Evolutionary conservation across 495 filamentous ascomycete genomes (phyloP).

Genomic region (Umbilicaria muhlenbergii): DNA sequence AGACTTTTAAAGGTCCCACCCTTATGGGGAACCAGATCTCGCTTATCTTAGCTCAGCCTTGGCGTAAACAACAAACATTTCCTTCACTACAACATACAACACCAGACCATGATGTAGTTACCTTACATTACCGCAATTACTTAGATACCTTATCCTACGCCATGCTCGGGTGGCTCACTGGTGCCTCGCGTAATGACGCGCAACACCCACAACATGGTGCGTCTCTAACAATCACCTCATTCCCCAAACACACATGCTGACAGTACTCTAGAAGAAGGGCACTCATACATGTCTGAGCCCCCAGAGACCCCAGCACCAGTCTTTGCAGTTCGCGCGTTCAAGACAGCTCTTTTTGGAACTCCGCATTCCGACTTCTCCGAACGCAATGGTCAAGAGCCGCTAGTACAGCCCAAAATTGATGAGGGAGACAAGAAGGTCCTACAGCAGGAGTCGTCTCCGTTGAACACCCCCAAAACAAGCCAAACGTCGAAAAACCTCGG

Average conservation of each 20-base stretch:
- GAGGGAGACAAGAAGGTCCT: slow-evolving; percentile 10
- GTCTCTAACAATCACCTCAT: neutral
- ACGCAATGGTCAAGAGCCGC: slow-evolving; percentile 1
- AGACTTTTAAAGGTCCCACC: too few species aligned
- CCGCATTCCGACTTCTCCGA: slow-evolving; percentile 23
- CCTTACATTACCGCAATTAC: too few species aligned
- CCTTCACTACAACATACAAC: too few species aligned
- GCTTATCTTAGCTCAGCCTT: too few species aligned
- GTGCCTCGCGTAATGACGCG: slow-evolving; percentile 9
- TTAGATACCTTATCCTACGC: too few species aligned
- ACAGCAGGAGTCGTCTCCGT: neutral
- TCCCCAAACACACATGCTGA: neutral
- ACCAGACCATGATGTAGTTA: too few species aligned
- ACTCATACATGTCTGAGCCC: slow-evolving; percentile 31
- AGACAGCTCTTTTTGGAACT: slow-evolving; percentile 80
- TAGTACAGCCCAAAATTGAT: neutral
- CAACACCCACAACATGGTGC: slow-evolving; percentile 3
- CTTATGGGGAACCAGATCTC: too few species aligned
- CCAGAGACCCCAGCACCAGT: slow-evolving; percentile 89
- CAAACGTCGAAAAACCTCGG: neutral
- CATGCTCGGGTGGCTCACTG: slow-evolving; percentile 26
- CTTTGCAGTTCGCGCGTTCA: slow-evolving; percentile 86
- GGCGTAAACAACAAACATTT: too few species aligned
- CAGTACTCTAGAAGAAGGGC: slow-evolving; percentile 2
- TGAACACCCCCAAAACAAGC: too few species aligned